Evolutionary conservation across 345 rosid species (phyloP).

Genomic region (Pistacia vera): DNA sequence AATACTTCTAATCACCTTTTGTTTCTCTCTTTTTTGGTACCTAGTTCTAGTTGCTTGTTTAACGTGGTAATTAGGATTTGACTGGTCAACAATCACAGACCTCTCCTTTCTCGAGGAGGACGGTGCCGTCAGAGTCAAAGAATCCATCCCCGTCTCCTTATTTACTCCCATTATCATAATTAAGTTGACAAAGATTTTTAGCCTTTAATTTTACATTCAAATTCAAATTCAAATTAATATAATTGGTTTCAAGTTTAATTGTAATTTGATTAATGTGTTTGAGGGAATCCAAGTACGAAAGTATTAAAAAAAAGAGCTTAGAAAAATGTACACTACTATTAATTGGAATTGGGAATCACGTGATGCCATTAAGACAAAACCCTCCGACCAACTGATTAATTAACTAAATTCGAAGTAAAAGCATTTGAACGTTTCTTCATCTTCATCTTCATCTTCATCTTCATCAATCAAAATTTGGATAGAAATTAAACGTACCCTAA

Average conservation of each 20-base stretch:
- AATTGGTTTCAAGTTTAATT: too few species aligned
- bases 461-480: too few species aligned
- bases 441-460: too few species aligned
- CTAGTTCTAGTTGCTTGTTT: too few species aligned
- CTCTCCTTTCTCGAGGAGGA: neutral
- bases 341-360: constrained; percentile 80
- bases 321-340: constrained; percentile 36
- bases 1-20: neutral
- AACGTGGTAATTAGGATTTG: neutral
- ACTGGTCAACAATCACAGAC: neutral
- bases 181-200: too few species aligned
- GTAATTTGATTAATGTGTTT: neutral
- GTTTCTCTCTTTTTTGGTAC: too few species aligned
- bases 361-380: constrained; percentile 80
- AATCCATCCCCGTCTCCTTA: too few species aligned
- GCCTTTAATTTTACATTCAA: too few species aligned
- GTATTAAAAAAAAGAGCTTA: neutral
- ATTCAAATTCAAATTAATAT: too few species aligned
- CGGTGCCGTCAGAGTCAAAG: neutral
- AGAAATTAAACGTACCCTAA: constrained; percentile 11
- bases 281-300: constrained; percentile 10
- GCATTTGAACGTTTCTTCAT: constrained; percentile 8
- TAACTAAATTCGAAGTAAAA: constrained; percentile 30
- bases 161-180: too few species aligned
- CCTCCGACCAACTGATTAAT: constrained; percentile 62